Evolutionary conservation across 179 eudicot species (phyloP), one percentile per base, ranked within the genome.

Genomic region (Dionaea muscipula): DNA sequence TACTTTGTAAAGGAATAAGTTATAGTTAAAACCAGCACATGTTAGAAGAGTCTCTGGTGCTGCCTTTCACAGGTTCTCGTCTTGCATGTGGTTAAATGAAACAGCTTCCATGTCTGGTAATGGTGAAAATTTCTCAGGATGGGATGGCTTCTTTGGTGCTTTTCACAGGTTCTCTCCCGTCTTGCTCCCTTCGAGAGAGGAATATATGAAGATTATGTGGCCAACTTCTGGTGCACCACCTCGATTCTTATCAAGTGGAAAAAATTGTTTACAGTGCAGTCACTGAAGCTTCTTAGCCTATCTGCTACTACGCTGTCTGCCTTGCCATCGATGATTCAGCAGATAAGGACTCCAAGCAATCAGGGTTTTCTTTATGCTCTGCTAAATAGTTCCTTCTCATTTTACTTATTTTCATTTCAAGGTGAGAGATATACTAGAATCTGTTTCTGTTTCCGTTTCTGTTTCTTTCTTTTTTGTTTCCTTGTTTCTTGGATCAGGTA

Each of bases 161-260:
- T 5, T 9, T 48, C 53, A 27, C 73, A 90, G 97, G 98, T 91
- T 72, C 82, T 86, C 40, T 84, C 86, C 20, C 91, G 94, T 33
- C 82, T 91, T 56, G 94, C 94, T 62, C 98, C 98, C 55, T 91
- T 91, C 53, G 95, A 84, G 59, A 82, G 95, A 68, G 98, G 98
- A 21, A 60, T 91, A 55, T 91, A 86, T 54, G 95, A 84, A 71
- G 95, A 91, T 63, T 91, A 86, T 56, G 98, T 91, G 36, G 98
- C 98, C 62, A 91, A 91, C 65, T 86, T 91, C 65, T 91, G 98
- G 95, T 84, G 98, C 77, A 78, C 94, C 18, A 73, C 94, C 27
- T 84, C 98, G 31, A 51, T 84, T 33, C 62, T 84, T 17, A 59
- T 84, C 41, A 91, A 91, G 61, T 87, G 96, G 98, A 84, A 87